Base-by-base conservation (phyloP, 2,329 filamentous ascomycete genomes). In the Penicillium sp. region DNA sequence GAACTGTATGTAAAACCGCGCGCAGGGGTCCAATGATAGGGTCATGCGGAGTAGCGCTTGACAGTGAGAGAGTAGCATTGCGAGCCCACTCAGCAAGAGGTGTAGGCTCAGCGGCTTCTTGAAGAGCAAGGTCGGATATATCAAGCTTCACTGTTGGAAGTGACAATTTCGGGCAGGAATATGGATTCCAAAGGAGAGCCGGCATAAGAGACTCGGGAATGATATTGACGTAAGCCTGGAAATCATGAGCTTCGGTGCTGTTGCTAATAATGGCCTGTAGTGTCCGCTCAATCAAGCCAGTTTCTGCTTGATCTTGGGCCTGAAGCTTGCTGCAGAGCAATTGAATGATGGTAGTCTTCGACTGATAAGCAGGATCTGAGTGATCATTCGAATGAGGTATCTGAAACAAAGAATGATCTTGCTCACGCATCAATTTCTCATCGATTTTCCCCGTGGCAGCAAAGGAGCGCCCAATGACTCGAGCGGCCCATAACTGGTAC, bases 401-500 rank as follows among this genome's bases (percentile, higher is more conserved):
- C 25, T 69, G 52, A 33, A 76, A 73, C 1, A 76, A 52, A 1
- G 56, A 60, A 22, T 68, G 62, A 26, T 75, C 71, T 48, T 79
- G 77, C 55, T 81, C 77, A 59, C 82, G 67, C 72, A 81, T 52
- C 77, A 82, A 57, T 78, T 76, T 68, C 76, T 82, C 64, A 75
- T 78, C 68, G 81, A 87, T 66, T 57, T 86, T 82, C 1, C 93
- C 93, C 30, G 87, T 91, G 16, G 90, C 85, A 42, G 89, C 88
- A 76, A 93, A 98, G 0, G 92, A 89, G 72, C 92, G 86, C 7
- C 96, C 95, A 48, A 98, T 82, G 2, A 93, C 89, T 64, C 89
- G 85, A 3, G 91, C 93, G 48, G 91, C 90, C 96, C 96, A 99
- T 0, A 91, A 80, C 0, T 92, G 80, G 73, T 95, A 97, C 16